These are phyloP conservation scores for Theobroma grandiflorum DNA, from an alignment of 441 rosid species.

Conservation along the genomic window DNA sequence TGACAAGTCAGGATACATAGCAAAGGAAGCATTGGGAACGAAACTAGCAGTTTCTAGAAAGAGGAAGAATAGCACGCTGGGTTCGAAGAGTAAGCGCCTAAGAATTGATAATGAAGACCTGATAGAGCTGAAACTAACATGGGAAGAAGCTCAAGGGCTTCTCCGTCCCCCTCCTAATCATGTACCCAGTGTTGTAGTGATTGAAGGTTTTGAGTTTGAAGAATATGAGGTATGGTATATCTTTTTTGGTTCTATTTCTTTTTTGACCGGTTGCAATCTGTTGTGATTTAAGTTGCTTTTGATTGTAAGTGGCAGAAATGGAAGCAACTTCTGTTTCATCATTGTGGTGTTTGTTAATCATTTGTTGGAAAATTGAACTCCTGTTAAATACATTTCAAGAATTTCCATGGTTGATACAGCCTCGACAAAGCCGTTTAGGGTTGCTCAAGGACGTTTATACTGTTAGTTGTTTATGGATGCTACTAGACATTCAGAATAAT, in stretches of 20 bases:
- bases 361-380: slow-evolving; percentile 20
- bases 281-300: slow-evolving; percentile 2
- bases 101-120: slow-evolving; percentile 81
- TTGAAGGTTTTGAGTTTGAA: slow-evolving; percentile 95
- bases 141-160: slow-evolving; percentile 97
- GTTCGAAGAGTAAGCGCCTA: slow-evolving; percentile 83
- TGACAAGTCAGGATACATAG: slow-evolving; percentile 75
- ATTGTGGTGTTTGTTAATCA: slow-evolving; percentile 21
- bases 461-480: slow-evolving; percentile 12
- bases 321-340: neutral
- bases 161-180: slow-evolving; percentile 85
- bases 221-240: slow-evolving; percentile 78
- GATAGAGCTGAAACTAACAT: slow-evolving; percentile 82
- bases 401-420: neutral
- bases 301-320: neutral
- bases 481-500: neutral
- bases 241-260: neutral
- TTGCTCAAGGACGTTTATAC: neutral
- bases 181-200: slow-evolving; percentile 69
- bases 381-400: slow-evolving; percentile 1
- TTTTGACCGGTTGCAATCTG: slow-evolving; percentile 9
- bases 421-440: neutral
- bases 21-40: slow-evolving; percentile 74
- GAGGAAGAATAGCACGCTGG: slow-evolving; percentile 76
- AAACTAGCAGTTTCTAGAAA: slow-evolving; percentile 65